These are phyloP conservation scores for Fusarium xyrophilum DNA, from an alignment of 2,329 filamentous ascomycete species.

Conservation along the genomic window DNA sequence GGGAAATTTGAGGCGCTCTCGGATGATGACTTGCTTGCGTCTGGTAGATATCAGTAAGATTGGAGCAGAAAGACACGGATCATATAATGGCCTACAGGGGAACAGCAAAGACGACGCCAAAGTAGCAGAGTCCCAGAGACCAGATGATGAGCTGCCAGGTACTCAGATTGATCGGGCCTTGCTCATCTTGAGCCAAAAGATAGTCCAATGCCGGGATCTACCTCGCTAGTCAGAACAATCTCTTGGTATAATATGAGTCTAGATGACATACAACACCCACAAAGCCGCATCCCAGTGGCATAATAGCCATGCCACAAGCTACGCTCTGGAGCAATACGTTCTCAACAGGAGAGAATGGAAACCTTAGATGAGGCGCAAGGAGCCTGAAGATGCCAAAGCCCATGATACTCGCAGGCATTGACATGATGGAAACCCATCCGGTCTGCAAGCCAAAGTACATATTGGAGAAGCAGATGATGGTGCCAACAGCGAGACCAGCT, in stretches of 20 bases:
- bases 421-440: constrained; percentile 78
- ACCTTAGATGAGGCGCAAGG: constrained; percentile 72
- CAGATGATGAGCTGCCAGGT: constrained; percentile 84
- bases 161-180: constrained; percentile 75
- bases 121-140: constrained; percentile 93
- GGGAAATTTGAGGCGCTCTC: constrained; percentile 91
- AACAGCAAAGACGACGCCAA: constrained; percentile 95
- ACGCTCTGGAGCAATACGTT: constrained; percentile 98
- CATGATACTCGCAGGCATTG: constrained; percentile 93
- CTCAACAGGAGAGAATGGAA: constrained; percentile 91
- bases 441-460: constrained; percentile 99
- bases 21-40: constrained; percentile 87
- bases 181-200: constrained; percentile 77
- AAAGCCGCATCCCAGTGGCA: constrained; percentile 95
- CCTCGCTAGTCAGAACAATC: neutral
- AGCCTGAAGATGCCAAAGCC: constrained; percentile 93
- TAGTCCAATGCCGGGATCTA: constrained; percentile 89
- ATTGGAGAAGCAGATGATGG: constrained; percentile 94
- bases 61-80: neutral
- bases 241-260: neutral
- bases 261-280: constrained; percentile 73
- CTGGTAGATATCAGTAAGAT: constrained; percentile 42
- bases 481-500: constrained; percentile 82
- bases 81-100: constrained; percentile 63
- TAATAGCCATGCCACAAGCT: constrained; percentile 92